Evolutionary conservation across 306 rosid genomes (phyloP).

Genomic region (Castanea sativa): DNA sequence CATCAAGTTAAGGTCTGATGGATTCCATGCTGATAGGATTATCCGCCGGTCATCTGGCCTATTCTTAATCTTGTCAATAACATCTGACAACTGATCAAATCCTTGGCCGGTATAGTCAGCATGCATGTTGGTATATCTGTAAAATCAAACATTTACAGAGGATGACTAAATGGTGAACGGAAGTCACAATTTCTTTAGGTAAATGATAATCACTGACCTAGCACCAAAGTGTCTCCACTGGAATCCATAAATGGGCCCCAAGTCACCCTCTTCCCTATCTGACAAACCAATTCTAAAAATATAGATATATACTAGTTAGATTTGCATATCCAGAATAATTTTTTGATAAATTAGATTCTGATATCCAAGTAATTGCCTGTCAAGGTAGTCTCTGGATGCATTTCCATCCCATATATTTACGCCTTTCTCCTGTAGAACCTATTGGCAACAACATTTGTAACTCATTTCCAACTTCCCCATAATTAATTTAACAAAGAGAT

Average conservation of each 20-base stretch:
- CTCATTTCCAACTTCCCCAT: neutral
- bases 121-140: slow-evolving; percentile 10
- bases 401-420: slow-evolving; percentile 15
- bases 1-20: slow-evolving; percentile 15
- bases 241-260: slow-evolving; percentile 15
- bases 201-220: neutral
- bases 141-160: neutral
- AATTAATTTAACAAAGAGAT: neutral
- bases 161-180: neutral
- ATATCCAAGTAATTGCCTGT: slow-evolving; percentile 5
- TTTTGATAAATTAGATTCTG: neutral
- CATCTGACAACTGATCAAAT: slow-evolving; percentile 23
- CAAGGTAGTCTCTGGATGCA: slow-evolving; percentile 17
- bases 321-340: neutral
- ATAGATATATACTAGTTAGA: neutral
- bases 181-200: neutral
- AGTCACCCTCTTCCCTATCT: slow-evolving; percentile 5
- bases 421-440: slow-evolving; percentile 16
- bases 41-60: slow-evolving; percentile 17
- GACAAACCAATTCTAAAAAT: neutral
- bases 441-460: neutral
- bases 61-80: slow-evolving; percentile 17
- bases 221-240: slow-evolving; percentile 6
- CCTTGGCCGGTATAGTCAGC: slow-evolving; percentile 10
- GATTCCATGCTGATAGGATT: slow-evolving; percentile 21